Evolutionary conservation across 2,329 filamentous ascomycete species (phyloP).

Genomic region (Claviceps monticola): DNA sequence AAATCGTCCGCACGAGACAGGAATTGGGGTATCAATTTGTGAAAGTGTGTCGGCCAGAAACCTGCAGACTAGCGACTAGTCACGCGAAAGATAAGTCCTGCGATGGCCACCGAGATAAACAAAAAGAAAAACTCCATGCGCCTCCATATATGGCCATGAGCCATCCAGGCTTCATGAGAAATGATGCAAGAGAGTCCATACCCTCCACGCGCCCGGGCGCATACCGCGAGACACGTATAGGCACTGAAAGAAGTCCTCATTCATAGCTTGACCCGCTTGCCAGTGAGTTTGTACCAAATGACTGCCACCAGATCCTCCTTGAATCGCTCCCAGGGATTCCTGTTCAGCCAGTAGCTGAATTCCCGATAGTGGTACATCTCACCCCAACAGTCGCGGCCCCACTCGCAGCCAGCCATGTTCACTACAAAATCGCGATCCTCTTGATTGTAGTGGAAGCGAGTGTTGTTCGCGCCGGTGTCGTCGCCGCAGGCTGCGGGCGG

Average conservation of each 20-base stretch:
- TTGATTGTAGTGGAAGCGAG: conserved; percentile 72
- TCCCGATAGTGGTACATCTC: conserved; percentile 96
- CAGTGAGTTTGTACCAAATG: conserved; percentile 50
- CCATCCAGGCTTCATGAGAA: neutral
- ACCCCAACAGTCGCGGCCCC: conserved; percentile 92
- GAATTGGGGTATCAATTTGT: conserved; percentile 1
- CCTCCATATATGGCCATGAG: neutral
- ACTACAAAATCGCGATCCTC: conserved; percentile 83
- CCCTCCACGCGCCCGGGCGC: no score
- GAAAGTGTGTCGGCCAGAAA: neutral
- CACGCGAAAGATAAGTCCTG: neutral
- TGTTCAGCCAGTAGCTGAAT: conserved; percentile 80
- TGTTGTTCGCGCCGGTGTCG: conserved; percentile 48
- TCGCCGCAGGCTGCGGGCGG: conserved; percentile 79
- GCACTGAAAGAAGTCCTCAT: neutral
- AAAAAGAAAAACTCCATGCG: neutral
- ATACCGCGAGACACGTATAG: no score
- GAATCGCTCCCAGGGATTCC: conserved; percentile 64
- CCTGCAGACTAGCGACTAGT: neutral
- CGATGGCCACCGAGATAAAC: neutral
- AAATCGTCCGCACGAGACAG: neutral
- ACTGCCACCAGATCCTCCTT: conserved; percentile 51
- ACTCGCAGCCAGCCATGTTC: conserved; percentile 97
- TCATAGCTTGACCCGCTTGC: conserved; percentile 43
- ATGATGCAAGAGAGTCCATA: neutral